phyloP scores from a whole-genome alignment of 306 rosid genomes.

The Cucurbita moschata region DNA sequence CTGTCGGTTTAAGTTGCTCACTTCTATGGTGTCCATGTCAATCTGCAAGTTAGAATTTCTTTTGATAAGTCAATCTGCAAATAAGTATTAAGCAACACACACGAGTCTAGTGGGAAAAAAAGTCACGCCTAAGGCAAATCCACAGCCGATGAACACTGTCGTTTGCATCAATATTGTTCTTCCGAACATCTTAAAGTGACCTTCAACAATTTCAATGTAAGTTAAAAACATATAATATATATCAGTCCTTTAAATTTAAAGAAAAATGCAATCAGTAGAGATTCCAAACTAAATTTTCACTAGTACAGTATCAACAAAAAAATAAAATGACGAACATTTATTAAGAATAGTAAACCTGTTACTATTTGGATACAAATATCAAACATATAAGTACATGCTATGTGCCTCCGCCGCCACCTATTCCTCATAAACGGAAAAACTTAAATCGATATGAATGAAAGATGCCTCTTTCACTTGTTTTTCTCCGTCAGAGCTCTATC shows the following conservation, averaged over 20 bases:
- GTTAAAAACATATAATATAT: not conserved
- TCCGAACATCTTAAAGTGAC: not conserved
- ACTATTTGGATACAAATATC: not conserved
- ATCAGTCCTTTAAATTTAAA: not conserved
- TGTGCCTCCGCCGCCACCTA: not conserved
- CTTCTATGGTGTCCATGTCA: slow-evolving; percentile 99
- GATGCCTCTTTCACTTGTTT: too few species aligned
- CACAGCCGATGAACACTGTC: not conserved
- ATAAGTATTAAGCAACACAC: slow-evolving; percentile 13
- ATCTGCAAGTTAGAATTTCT: slow-evolving; percentile 33
- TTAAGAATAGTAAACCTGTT: not conserved
- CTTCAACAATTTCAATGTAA: not conserved
- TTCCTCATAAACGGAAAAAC: too few species aligned
- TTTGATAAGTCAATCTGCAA: slow-evolving; percentile 45
- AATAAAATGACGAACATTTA: not conserved
- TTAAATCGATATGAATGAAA: too few species aligned
- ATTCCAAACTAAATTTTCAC: not conserved
- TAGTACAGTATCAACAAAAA: not conserved
- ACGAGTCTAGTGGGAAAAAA: not conserved
- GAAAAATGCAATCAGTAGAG: not conserved
- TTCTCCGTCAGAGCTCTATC: too few species aligned
- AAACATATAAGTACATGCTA: not conserved
- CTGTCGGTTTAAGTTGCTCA: slow-evolving; percentile 97
- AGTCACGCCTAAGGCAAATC: not conserved
- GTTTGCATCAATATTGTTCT: not conserved